A percentile compares a stretch with the other conserved stretches of the same genome.
These are phyloP conservation scores for Phytopythium sindhum DNA, from an alignment of 352 stramenopile species.

Conservation along the genomic window DNA sequence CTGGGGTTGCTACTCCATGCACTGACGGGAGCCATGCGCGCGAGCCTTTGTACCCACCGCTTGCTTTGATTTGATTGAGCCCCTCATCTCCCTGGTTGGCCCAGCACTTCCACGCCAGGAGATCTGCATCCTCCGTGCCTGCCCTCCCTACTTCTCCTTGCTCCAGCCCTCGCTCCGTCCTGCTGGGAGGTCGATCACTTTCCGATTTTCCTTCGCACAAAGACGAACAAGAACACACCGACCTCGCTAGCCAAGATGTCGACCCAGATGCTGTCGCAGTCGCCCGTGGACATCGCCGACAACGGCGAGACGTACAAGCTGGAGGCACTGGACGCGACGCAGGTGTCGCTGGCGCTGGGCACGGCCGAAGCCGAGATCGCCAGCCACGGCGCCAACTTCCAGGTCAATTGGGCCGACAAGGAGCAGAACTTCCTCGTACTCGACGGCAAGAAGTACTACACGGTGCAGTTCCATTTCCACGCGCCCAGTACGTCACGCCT, in stretches of 20 bases:
- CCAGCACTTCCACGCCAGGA: background rate
- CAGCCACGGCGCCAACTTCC: slow-evolving; percentile 40
- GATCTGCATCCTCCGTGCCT: no score
- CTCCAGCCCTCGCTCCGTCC: background rate
- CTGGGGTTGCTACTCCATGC: background rate
- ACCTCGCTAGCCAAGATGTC: background rate
- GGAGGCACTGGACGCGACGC: slow-evolving; percentile 17
- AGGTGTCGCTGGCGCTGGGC: slow-evolving; percentile 22
- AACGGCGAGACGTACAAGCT: slow-evolving; percentile 17
- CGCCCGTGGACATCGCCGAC: slow-evolving; percentile 49
- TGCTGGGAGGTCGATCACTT: background rate
- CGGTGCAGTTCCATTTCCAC: slow-evolving; percentile 70
- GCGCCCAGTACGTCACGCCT: slow-evolving; percentile 41
- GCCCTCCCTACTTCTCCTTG: background rate
- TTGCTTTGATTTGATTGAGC: background rate
- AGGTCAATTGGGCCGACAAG: slow-evolving; percentile 41
- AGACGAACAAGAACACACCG: background rate
- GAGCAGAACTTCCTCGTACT: slow-evolving; percentile 40
- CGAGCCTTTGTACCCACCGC: background rate
- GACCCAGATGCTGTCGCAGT: slow-evolving; percentile 28
- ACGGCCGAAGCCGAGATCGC: slow-evolving; percentile 33
- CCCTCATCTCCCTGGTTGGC: background rate
- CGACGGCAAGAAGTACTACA: slow-evolving; percentile 48
- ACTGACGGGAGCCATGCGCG: no score
- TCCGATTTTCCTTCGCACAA: background rate